Evolutionary conservation across 257 asterid species (phyloP), one percentile per base, ranked within the genome.

Genomic region (Salvia miltiorrhiza): DNA sequence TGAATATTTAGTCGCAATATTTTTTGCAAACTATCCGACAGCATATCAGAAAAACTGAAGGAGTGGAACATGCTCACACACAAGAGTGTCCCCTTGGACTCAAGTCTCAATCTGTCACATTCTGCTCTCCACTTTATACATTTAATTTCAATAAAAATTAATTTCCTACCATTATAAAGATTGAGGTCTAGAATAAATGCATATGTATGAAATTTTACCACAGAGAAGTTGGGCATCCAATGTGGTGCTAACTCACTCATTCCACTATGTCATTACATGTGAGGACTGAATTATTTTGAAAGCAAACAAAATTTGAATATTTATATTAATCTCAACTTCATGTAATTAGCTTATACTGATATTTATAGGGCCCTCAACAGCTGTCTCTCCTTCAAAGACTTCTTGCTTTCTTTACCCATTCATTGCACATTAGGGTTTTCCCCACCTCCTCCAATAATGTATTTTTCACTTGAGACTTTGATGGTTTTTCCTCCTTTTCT

Each of bases 391-490:
- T 72, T 72, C 78, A 69, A 76, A 77, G 62, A 23, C 73, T 79
- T 79, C 63, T 67, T 75, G 78, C 76, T 67, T 58, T 65, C 65
- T 75, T 77, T 81, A 40, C 79, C 58, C 55, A 77, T 68, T 78
- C 72, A 67, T 79, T 72, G 77, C 83, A 76, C 82, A 77, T 72
- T 73, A 60, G 44, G 74, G 52, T 48, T 70, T 64, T 64, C 88
- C 88, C 93, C 78, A 83, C 89, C 79, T 56, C 73, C 76, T 55
- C 32, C 83, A 81, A 77, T 84, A 84, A 79, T 81, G 76, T 11
- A 11, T 53, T 55, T 73, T 71, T 72, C 71, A 48, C 61, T 65
- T 81, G 76, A 24, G 39, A 12, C 54, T 20, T 67, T 64, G 2
- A 65, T 65, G 63, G 32, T 23, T 71, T 62, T 63, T 43, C 24